Evolutionary conservation across 2,329 filamentous ascomycete genomes (phyloP).

Genomic region (Calonectria crousiana): DNA sequence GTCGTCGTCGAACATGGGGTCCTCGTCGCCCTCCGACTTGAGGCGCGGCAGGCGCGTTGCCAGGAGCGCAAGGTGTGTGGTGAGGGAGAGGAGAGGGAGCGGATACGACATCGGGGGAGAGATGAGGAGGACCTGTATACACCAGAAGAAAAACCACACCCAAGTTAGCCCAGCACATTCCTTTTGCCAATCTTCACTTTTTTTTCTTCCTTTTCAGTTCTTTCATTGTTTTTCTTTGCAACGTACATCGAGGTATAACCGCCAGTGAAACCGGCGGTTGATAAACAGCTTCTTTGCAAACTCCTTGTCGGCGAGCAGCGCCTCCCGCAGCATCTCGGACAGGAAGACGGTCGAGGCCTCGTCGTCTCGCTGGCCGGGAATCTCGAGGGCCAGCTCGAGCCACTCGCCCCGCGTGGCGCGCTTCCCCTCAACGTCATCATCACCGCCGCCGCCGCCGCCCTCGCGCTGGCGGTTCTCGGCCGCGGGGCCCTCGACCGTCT

Average conservation of each 20-base stretch:
- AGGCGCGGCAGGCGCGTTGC: constrained; percentile 86
- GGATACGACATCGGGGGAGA: constrained; percentile 95
- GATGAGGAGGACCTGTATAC: constrained; percentile 86
- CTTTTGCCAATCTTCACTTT: not conserved
- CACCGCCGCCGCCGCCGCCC: constrained; percentile 46
- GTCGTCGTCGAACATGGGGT: constrained; percentile 97
- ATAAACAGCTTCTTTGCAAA: constrained; percentile 83
- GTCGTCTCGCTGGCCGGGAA: constrained; percentile 91
- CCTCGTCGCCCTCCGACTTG: constrained; percentile 92
- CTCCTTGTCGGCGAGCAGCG: constrained; percentile 79
- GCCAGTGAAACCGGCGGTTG: constrained; percentile 95
- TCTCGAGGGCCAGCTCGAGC: constrained; percentile 92
- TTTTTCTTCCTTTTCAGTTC: not conserved
- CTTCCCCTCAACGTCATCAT: constrained; percentile 52
- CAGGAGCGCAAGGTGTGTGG: constrained; percentile 92
- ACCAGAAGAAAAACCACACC: too few species aligned
- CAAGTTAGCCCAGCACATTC: not conserved
- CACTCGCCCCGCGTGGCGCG: constrained; percentile 71
- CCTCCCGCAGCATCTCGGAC: constrained; percentile 89
- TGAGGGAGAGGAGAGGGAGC: constrained; percentile 90
- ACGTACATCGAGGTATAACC: constrained; percentile 91
- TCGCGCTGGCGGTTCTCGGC: constrained; percentile 46
- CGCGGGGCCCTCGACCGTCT: constrained; percentile 58
- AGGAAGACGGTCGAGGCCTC: constrained; percentile 90
- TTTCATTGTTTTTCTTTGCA: not conserved